Evolutionary conservation across 768 basidiomycete genomes (phyloP), one percentile per base, ranked within the genome.

Genomic region (Pisolithus orientalis): DNA sequence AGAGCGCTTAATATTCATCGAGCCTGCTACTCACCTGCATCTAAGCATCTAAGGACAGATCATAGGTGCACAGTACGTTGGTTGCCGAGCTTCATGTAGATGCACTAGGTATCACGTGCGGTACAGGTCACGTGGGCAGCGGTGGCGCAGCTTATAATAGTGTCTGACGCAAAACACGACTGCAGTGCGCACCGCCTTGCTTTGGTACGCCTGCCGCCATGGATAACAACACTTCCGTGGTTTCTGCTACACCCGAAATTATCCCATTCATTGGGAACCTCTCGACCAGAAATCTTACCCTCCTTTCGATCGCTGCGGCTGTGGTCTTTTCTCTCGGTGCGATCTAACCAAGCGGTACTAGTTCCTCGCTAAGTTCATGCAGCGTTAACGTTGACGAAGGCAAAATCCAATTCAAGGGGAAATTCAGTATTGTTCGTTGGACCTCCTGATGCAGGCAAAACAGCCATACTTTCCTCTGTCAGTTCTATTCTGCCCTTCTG

Each of bases 361-460:
- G 42, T 29, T 38, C n/a, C 27, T 25, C 43, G 40, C 61, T 68
- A 48, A 68, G 53, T 49, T 16, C 3, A 29, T 82, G 79, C 76
- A 60, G 66, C 79, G 31, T 51, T 78, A 11, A 60, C 80, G 34
- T 66, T 79, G 21, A 71, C 64, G 43, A 65, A 67, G 11, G 70
- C 72, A 49, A 80, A 70, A 59, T 72, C 78, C 6, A 70, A 65
- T 40, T 66, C 77, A 1, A 72, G 68, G 62, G 82, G 84, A 25
- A 80, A 78, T 63, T 70, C 77, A n/a, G 61, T 93, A n/a, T 67
- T 93, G 4, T 72, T 93, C n/a, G 76, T 87, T 3, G 90, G 90
- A 2, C 73, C 83, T 38, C 76, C 83, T 6, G 87, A 90, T 66
- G 80, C 81, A 1, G 90, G 90, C 44, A 93, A 93, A 71, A 92